A percentile compares a stretch with the other conserved stretches of the same genome.
Conservation (phyloP, 768 basidiomycete species). For the Lactarius quietus region DNA sequence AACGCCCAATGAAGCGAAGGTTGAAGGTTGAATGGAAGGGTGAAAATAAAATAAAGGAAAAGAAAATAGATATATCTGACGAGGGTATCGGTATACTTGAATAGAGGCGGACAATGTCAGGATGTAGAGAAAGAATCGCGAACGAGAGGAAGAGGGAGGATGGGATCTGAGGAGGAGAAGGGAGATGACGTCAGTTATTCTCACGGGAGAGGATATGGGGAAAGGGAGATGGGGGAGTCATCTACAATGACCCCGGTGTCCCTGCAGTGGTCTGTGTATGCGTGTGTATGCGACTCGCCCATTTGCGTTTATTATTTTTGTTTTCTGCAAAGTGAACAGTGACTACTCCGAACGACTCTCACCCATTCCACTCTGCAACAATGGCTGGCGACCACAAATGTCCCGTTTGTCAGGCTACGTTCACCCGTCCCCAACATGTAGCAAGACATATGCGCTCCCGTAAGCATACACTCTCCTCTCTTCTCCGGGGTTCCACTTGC, state of each 20-base stretch:
- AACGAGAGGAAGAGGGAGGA: neutral
- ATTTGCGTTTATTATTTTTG: neutral
- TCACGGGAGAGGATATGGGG: too few relatives aligned
- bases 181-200: conserved; percentile 22
- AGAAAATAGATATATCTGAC: neutral
- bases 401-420: conserved; percentile 82
- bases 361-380: conserved; percentile 1
- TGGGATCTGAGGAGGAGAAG: neutral
- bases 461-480: conserved; percentile 42
- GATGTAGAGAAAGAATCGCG: neutral
- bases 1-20: neutral
- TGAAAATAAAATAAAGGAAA: neutral
- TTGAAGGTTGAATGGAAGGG: neutral
- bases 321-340: too few relatives aligned
- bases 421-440: conserved; percentile 87
- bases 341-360: neutral
- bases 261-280: neutral
- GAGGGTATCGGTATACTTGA: neutral
- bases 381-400: conserved; percentile 88
- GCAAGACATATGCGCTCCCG: conserved; percentile 88
- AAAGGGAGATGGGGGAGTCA: neutral
- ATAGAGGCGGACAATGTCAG: neutral
- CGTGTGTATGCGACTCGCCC: neutral
- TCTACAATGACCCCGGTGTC: neutral
- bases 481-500: conserved; percentile 20